phyloP scores from a whole-genome alignment of 495 filamentous ascomycete genomes.

The Penicillium riverlandense region DNA sequence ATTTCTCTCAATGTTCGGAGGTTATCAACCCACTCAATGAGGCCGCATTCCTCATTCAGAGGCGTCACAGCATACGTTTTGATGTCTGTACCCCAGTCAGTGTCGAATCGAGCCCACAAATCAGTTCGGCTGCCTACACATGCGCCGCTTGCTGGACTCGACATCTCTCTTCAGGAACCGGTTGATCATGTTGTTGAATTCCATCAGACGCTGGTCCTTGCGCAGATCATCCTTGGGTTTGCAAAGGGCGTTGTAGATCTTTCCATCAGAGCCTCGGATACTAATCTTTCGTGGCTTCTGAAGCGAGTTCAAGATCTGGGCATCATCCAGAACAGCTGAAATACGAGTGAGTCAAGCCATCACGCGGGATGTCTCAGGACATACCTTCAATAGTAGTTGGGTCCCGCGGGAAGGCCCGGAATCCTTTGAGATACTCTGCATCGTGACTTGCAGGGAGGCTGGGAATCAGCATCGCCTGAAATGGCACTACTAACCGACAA shows the following conservation, averaged over 20 bases:
- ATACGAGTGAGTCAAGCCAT: conserved; percentile 28
- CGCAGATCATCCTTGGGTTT: conserved; percentile 97
- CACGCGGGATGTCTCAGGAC: conserved; percentile 16
- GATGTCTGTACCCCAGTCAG: conserved; percentile 53
- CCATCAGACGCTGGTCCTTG: conserved; percentile 96
- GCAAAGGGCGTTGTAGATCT: conserved; percentile 80
- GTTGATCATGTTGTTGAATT: conserved; percentile 98
- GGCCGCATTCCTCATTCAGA: conserved; percentile 93
- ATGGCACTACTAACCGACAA: conserved; percentile 77
- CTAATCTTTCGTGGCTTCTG: conserved; percentile 89
- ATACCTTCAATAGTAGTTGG: conserved; percentile 52
- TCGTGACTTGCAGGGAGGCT: conserved; percentile 71
- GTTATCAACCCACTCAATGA: conserved; percentile 99
- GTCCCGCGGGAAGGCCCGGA: conserved; percentile 71
- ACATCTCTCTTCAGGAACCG: conserved; percentile 83
- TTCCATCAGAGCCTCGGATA: conserved; percentile 81
- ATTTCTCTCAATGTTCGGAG: conserved; percentile 92
- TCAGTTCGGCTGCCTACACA: conserved; percentile 39
- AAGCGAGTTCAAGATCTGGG: conserved; percentile 81
- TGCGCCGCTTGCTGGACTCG: conserved; percentile 75
- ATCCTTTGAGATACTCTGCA: conserved; percentile 57
- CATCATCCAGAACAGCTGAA: conserved; percentile 68
- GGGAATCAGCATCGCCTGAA: conserved; percentile 76
- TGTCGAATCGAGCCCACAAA: not conserved
- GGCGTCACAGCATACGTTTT: conserved; percentile 96